Percentiles rank a stretch among this genome's conserved stretches.
phyloP scores from a whole-genome alignment of 305 asterid species.

The Striga hermonthica region DNA sequence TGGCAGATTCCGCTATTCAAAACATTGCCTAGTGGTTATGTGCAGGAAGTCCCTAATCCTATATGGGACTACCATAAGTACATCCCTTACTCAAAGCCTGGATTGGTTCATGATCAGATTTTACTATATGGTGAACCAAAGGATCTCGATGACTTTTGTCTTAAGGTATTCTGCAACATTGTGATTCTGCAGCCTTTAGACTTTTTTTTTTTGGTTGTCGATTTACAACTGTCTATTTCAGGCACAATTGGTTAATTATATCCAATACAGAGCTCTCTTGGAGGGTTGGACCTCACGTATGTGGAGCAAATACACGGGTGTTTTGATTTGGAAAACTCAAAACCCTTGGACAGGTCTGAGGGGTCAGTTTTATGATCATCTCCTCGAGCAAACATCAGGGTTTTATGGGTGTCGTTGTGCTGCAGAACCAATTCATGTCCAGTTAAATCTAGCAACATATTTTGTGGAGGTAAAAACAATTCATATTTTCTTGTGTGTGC shows the following conservation, averaged over 20 bases:
- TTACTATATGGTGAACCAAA: conserved; percentile 69
- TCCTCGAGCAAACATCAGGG: conserved; percentile 94
- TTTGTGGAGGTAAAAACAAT: conserved; percentile 59
- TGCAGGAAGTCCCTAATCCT: conserved; percentile 86
- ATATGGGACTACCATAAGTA: conserved; percentile 86
- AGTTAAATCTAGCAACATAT: conserved; percentile 70
- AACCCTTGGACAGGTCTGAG: conserved; percentile 98
- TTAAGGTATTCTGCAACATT: conserved; percentile 57
- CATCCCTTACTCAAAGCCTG: conserved; percentile 89
- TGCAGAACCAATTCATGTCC: conserved; percentile 93
- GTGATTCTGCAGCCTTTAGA: conserved; percentile 5
- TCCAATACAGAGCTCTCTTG: conserved; percentile 92
- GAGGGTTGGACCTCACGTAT: conserved; percentile 97
- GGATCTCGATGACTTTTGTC: conserved; percentile 90
- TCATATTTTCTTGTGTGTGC: neutral
- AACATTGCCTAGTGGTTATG: conserved; percentile 54
- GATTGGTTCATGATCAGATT: conserved; percentile 80
- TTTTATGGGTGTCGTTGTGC: conserved; percentile 94
- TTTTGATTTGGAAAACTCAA: conserved; percentile 93
- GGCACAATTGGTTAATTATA: conserved; percentile 87
- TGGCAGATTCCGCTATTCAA: conserved; percentile 82
- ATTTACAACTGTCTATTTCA: conserved; percentile 37
- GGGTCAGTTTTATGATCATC: conserved; percentile 97
- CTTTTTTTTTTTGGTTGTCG: neutral
- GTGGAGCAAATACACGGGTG: conserved; percentile 97